Evolutionary conservation across 2,329 filamentous ascomycete species (phyloP), one percentile per base, ranked within the genome.

Genomic region (Remersonia thermophila): DNA sequence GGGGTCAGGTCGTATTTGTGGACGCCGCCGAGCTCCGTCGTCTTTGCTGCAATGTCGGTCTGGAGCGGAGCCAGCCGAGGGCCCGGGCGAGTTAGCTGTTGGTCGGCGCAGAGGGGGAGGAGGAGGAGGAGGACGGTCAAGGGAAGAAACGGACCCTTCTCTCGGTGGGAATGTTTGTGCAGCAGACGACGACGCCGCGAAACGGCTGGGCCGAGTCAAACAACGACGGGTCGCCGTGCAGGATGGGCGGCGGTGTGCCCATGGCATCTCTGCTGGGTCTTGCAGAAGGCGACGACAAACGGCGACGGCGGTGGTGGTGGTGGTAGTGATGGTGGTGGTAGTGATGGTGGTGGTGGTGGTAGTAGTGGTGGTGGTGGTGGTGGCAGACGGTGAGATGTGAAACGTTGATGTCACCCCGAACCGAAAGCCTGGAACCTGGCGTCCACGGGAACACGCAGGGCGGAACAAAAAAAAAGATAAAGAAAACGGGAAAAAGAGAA

Each of bases 1-100:
- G 83, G 83, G n/a, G 87, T 96, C 30, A 98, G 74, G 57, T 98
- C 87, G 57, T 86, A 81, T 51, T 83, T 86, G 67, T 93, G 83
- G 41, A 72, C 60, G 34, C 87, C 91, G 46, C 91, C 91, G 66
- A 98, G 85, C 54, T 94, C 76, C 44, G 67, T 60, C 13, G 83
- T 82, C 42, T 77, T 73, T 33, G 67, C 59, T 12, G 72, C 73
- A 33, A 85, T 67, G 36, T 74, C 65, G 30, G 61, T 60, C 68
- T 71, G 40, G 15, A n/a, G 12, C 12, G 13, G 10, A 14, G 28
- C 42, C 26, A 47, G 37, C 15, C 15, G 33, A 32, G n/a, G n/a
- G n/a, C n/a, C n/a, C n/a, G n/a, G n/a, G 18, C 39, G 16, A 28
- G 2, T 10, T 2, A 2, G 14, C 16, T 13, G 39, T 26, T 11